Conservation (phyloP, 129 eudicot genomes). For the Mikania micrantha region DNA sequence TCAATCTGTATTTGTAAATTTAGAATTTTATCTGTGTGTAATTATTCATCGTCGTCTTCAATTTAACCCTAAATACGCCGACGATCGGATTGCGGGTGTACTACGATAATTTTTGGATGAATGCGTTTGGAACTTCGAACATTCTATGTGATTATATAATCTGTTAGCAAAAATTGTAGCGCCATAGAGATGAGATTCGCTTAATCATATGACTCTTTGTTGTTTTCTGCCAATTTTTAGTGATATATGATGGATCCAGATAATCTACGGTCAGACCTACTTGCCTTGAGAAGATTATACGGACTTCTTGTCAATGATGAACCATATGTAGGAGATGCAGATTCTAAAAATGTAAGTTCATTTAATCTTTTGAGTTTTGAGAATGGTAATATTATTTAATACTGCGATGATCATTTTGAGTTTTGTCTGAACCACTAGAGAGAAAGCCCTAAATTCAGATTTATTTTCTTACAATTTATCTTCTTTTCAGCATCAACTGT, state of each 20-base stretch:
- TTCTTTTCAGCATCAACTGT: neutral
- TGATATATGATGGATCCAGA: conserved; percentile 21
- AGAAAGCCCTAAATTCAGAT: neutral
- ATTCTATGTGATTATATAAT: neutral
- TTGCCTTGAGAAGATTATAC: conserved; percentile 25
- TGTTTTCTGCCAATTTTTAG: conserved; percentile 1
- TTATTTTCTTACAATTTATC: neutral
- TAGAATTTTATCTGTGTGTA: neutral
- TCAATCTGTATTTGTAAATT: neutral
- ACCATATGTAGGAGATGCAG: conserved; percentile 7
- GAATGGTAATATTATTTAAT: too few relatives aligned
- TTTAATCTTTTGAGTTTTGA: neutral
- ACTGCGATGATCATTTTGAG: too few relatives aligned
- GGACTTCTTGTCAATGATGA: conserved; percentile 27
- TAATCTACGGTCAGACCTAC: conserved; percentile 18
- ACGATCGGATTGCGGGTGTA: conserved; percentile 1
- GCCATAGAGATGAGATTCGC: neutral
- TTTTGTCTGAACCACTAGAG: neutral
- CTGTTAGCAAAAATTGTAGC: neutral
- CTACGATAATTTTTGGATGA: neutral
- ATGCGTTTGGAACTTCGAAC: neutral
- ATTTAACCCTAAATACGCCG: conserved; percentile 2
- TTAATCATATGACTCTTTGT: neutral
- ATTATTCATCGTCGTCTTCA: neutral
- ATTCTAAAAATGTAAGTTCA: conserved; percentile 20